Conservation (phyloP, 169 alveolate species). For the Cryptosporidium tyzzeri region DNA sequence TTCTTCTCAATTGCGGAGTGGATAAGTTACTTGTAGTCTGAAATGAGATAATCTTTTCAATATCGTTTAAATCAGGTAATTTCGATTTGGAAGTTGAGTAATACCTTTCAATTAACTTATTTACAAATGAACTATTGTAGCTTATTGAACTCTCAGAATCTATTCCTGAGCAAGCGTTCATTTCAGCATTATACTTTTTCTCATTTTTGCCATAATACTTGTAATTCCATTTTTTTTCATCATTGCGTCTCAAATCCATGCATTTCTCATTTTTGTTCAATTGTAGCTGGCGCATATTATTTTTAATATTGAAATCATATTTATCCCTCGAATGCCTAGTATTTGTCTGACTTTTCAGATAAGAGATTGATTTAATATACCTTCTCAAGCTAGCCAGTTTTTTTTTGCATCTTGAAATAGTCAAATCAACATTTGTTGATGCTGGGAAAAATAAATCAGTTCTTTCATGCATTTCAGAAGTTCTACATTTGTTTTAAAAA, state of each 20-base stretch:
- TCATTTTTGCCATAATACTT: background rate
- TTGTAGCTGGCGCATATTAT: background rate
- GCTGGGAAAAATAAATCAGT: background rate
- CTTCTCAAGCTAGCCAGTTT: slow-evolving; percentile 12
- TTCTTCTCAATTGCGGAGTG: background rate
- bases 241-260: background rate
- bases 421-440: slow-evolving; percentile 18
- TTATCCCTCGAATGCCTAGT: background rate
- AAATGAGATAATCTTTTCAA: background rate
- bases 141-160: slow-evolving; percentile 46
- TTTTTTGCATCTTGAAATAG: slow-evolving; percentile 50
- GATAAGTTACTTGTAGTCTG: background rate
- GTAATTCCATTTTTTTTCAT: background rate
- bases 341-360: background rate
- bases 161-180: background rate
- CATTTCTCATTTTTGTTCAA: background rate
- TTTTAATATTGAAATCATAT: background rate
- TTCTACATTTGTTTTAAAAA: background rate
- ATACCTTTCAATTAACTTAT: slow-evolving; percentile 35
- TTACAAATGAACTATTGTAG: slow-evolving; percentile 40
- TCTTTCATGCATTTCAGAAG: background rate
- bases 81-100: background rate
- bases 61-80: background rate
- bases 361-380: slow-evolving; percentile 20
- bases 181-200: background rate